Percentiles rank a stretch among this genome's conserved stretches.
Conservation (phyloP, 441 rosid species). For the Aquilaria agallochum region DNA sequence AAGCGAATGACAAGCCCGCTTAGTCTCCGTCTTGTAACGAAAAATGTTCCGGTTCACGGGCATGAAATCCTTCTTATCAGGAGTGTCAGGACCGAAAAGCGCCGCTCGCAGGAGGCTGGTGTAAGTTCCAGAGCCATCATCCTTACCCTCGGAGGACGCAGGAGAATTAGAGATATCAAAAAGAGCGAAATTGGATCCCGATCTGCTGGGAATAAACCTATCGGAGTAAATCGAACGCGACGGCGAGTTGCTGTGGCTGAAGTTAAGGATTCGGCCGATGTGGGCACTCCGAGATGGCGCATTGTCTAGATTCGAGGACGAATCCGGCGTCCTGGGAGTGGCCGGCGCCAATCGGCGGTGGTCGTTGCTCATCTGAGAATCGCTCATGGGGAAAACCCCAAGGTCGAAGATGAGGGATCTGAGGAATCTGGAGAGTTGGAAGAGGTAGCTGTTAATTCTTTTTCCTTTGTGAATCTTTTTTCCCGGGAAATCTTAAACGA, state of each 20-base stretch:
- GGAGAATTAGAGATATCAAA: constrained; percentile 51
- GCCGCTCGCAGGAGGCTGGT: constrained; percentile 63
- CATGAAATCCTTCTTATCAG: constrained; percentile 60
- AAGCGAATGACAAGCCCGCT: constrained; percentile 55
- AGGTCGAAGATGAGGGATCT: background rate
- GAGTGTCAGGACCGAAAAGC: constrained; percentile 79
- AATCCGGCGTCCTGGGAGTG: constrained; percentile 35
- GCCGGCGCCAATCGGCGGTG: constrained; percentile 19
- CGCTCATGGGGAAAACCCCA: constrained; percentile 39
- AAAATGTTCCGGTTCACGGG: constrained; percentile 58
- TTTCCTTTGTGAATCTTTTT: background rate
- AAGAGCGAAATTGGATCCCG: constrained; percentile 81
- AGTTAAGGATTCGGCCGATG: constrained; percentile 69
- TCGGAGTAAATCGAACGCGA: constrained; percentile 86
- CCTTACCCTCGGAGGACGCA: constrained; percentile 40
- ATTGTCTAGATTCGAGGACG: constrained; percentile 27
- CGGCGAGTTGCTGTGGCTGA: constrained; percentile 57
- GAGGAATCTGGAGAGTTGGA: constrained; percentile 3
- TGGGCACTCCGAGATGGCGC: constrained; percentile 24
- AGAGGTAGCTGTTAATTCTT: constrained; percentile 6
- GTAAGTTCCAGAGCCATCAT: constrained; percentile 64
- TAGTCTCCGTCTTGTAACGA: constrained; percentile 81
- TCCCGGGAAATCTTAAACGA: constrained; percentile 18
- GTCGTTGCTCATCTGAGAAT: constrained; percentile 26
- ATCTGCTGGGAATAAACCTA: constrained; percentile 91